These are phyloP conservation scores for Teunomyces lycoperdinae DNA, from an alignment of 805 yeast species.

Conservation along the genomic window DNA sequence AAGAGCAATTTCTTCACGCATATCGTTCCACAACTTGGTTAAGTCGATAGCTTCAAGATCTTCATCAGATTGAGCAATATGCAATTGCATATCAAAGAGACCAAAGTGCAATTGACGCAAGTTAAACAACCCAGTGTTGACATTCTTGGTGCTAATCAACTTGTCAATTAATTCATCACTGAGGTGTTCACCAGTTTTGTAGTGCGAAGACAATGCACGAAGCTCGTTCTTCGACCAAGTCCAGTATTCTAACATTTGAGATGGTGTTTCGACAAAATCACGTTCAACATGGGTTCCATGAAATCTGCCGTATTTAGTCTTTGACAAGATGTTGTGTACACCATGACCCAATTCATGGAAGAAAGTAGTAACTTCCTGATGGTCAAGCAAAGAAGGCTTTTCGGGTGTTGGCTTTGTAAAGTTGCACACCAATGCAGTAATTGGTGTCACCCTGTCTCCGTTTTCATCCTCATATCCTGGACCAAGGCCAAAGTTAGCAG, in stretches of 20 bases:
- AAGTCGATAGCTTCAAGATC: conserved; percentile 48
- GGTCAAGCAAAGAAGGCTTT: conserved; percentile 74
- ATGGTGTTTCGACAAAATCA: conserved; percentile 91
- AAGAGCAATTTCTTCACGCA: conserved; percentile 61
- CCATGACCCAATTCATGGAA: conserved; percentile 93
- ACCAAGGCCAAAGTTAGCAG: conserved; percentile 72
- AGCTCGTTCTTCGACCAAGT: conserved; percentile 72
- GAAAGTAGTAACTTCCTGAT: conserved; percentile 75
- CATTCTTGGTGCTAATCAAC: conserved; percentile 64
- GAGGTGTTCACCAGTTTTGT: conserved; percentile 55
- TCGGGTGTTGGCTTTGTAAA: conserved; percentile 70
- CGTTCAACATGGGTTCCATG: conserved; percentile 76
- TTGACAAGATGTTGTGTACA: conserved; percentile 71
- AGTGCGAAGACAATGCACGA: conserved; percentile 61
- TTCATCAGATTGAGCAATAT: conserved; percentile 44
- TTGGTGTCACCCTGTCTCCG: conserved; percentile 58
- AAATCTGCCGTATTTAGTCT: conserved; percentile 62
- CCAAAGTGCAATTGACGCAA: conserved; percentile 80
- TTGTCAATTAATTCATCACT: conserved; percentile 56
- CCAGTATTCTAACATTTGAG: conserved; percentile 87
- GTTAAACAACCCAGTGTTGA: conserved; percentile 68
- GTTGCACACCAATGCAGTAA: conserved; percentile 79
- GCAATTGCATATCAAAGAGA: conserved; percentile 71
- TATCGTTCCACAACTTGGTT: conserved; percentile 58
- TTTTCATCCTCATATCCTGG: conserved; percentile 54